Base-by-base conservation (phyloP, 2,329 filamentous ascomycete genomes). In the Amylocarpus encephaloides region DNA sequence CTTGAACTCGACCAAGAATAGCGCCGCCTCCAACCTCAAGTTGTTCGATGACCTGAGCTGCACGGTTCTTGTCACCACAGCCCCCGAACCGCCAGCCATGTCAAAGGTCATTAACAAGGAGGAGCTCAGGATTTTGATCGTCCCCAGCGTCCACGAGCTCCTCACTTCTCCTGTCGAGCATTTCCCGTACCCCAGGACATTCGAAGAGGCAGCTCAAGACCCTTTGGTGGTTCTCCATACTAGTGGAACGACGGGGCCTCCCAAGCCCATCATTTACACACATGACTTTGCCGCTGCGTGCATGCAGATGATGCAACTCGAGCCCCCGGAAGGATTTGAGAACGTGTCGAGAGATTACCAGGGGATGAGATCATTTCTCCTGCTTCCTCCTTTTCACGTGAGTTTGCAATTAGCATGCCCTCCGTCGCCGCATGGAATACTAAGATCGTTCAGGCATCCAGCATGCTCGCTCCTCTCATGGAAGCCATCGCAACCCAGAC, bases 241-340 rank as follows among this genome's bases (percentile, higher is more conserved):
- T 0, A 72, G 70, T 2, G 71, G 71, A 3, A 64, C 67, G 1
- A 73, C 71, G 0, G 71, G 71, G 1, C 43, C 70, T 0, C 71
- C 70, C 2, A 73, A 72, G 45, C 68, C 68, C 0, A 66, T 73
- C 12, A 48, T 60, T 1, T 64, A 64, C 57, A 62, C 66, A 2
- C 67, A 74, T 53, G 65, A 59, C 2, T 56, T 61, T 30, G 51
- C 44, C n/a, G 38, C 49, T 32, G 32, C 43, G 15, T 43, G 40
- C 19, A 19, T n/a, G n/a, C 33, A 22, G 11, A 36, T 43, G 5
- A 67, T 66, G 5, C 58, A 53, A 0, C 52, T 66, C 16, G 69
- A 72, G 1, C 67, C 69, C 0, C 67, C 71, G 2, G 64, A 65
- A 19, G 62, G 46, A 22, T 49, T 36, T 43, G 46, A 51, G 29